A percentile compares a stretch with the other conserved stretches of the same genome.
phyloP scores from a whole-genome alignment of 106 monocot genomes.

The Triglochin maritima region DNA sequence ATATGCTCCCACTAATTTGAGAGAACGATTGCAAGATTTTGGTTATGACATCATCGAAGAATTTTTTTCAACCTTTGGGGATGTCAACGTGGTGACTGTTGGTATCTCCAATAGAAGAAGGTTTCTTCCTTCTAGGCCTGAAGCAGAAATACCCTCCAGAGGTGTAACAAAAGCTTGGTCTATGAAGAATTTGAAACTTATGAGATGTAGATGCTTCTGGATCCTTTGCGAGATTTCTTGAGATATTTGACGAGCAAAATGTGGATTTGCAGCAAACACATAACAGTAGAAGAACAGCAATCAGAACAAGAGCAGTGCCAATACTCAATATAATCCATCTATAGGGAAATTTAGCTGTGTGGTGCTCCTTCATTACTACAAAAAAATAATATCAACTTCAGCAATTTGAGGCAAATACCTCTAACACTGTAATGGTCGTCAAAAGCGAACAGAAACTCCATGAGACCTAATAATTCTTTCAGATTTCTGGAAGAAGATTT shows the following conservation, averaged over 20 bases:
- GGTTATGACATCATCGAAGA: too few relatives aligned
- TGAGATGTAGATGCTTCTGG: conserved; percentile 29
- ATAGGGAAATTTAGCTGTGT: conserved; percentile 46
- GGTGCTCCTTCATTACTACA: conserved; percentile 29
- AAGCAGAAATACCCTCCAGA: conserved; percentile 61
- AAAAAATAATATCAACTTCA: background rate
- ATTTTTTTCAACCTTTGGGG: conserved; percentile 37
- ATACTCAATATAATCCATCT: conserved; percentile 78
- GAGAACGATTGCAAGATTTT: background rate
- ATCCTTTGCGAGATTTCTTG: conserved; percentile 38
- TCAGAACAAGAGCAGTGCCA: conserved; percentile 48
- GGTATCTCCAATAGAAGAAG: conserved; percentile 27
- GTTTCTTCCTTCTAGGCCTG: conserved; percentile 36
- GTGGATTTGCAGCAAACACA: conserved; percentile 37
- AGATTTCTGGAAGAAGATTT: too few relatives aligned
- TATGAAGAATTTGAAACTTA: conserved; percentile 64
- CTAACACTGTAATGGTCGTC: too few relatives aligned
- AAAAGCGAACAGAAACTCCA: too few relatives aligned
- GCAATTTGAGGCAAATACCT: background rate
- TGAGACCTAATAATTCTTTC: too few relatives aligned
- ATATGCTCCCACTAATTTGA: too few relatives aligned
- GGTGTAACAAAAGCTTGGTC: conserved; percentile 58
- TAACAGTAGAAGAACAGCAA: conserved; percentile 36
- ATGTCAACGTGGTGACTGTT: conserved; percentile 38
- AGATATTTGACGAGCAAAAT: conserved; percentile 10